These are phyloP conservation scores for Cyclotella choctawhatcheeana DNA, from an alignment of 108 stramenopile genomes.

Conservation along the genomic window DNA sequence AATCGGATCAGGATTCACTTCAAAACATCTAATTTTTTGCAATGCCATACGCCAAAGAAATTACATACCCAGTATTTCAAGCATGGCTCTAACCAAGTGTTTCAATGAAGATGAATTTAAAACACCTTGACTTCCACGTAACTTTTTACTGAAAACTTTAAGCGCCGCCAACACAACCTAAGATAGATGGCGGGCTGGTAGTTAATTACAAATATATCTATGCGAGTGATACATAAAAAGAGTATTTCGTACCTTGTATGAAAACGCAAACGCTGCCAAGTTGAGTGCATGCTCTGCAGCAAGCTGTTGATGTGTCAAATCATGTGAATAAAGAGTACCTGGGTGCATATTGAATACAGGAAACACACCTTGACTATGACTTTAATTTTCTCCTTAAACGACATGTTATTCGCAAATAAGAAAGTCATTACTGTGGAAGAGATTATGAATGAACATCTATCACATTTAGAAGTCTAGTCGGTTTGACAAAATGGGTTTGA, in stretches of 20 bases:
- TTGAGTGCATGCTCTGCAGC: conserved; percentile 72
- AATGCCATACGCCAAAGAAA: no score
- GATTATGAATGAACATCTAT: neutral
- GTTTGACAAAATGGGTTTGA: neutral
- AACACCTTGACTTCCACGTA: conserved; percentile 14
- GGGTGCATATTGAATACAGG: neutral
- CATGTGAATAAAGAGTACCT: neutral
- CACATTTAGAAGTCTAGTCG: neutral
- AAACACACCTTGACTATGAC: conserved; percentile 30
- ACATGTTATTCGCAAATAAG: conserved; percentile 66
- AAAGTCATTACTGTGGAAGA: conserved; percentile 69
- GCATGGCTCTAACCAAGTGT: conserved; percentile 5
- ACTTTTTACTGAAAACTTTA: conserved; percentile 47
- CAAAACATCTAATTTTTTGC: no score
- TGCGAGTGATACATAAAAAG: neutral
- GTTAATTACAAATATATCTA: neutral
- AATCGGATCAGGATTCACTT: no score
- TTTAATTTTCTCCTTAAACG: conserved; percentile 58
- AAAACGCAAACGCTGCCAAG: conserved; percentile 81
- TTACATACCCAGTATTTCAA: conserved; percentile 11
- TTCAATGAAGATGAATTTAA: neutral
- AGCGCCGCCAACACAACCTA: conserved; percentile 53
- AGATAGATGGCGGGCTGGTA: neutral
- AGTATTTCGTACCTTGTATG: conserved; percentile 66
- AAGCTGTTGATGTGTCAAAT: no score